Percentiles rank a stretch among this genome's conserved stretches.
Evolutionary conservation across 176 grass and related monocot species (phyloP).

Genomic region (Eragrostis curvula): DNA sequence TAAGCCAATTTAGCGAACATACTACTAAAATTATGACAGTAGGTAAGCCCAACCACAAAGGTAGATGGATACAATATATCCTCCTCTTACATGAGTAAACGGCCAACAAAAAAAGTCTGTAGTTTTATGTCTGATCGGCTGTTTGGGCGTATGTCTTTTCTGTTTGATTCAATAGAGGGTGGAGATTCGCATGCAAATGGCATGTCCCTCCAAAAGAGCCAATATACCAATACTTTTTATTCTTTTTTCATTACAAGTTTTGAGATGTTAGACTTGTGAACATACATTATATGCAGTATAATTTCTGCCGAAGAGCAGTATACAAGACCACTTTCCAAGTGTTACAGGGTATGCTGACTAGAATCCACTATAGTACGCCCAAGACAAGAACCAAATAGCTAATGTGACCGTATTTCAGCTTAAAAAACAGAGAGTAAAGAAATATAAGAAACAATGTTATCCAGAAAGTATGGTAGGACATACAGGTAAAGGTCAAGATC

Average conservation of each 20-base stretch:
- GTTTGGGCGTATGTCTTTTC: constrained; percentile 1
- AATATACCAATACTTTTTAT: constrained; percentile 19
- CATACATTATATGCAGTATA: neutral
- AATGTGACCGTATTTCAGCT: neutral
- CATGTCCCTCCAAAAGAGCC: constrained; percentile 26
- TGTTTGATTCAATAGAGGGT: constrained; percentile 12
- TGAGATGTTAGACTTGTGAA: neutral
- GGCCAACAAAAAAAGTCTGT: too few species aligned
- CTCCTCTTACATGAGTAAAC: constrained; percentile 7
- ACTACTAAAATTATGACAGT: constrained; percentile 9
- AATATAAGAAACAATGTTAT: constrained; percentile 33
- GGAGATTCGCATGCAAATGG: neutral
- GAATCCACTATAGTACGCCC: constrained; percentile 13
- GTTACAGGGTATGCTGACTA: constrained; percentile 21
- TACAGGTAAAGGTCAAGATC: constrained; percentile 99
- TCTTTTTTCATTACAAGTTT: constrained; percentile 17
- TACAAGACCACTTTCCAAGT: neutral
- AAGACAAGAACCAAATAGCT: constrained; percentile 34
- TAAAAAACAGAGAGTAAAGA: constrained; percentile 29
- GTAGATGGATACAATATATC: neutral
- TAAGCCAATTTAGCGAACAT: constrained; percentile 27
- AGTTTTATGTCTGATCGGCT: neutral
- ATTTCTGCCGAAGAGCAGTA: constrained; percentile 1
- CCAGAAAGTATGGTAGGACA: constrained; percentile 38
- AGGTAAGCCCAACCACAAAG: constrained; percentile 11